Evolutionary conservation across 1,284 basidiomycete genomes (phyloP).

Genomic region (Trametes pubescens): DNA sequence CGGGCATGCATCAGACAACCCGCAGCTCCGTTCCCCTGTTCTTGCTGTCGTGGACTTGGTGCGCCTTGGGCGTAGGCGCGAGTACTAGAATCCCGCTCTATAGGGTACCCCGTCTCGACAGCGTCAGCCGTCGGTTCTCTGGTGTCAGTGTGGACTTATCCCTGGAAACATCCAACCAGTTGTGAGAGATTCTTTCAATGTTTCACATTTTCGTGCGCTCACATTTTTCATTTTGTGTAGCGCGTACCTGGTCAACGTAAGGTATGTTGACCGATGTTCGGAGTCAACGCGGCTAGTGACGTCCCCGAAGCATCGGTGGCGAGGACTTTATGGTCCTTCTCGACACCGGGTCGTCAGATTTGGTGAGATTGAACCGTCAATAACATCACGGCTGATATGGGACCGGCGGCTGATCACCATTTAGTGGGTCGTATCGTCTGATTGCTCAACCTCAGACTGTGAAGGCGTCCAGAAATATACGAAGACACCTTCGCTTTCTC

Average conservation of each 20-base stretch:
- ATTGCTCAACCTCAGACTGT: conserved; percentile 45
- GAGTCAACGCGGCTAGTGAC: conserved; percentile 20
- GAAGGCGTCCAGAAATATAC: conserved; percentile 43
- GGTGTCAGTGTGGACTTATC: conserved; percentile 40
- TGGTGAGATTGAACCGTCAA: conserved; percentile 42
- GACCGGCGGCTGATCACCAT: conserved; percentile 25
- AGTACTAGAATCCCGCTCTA: conserved; percentile 42
- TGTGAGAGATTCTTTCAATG: conserved; percentile 39
- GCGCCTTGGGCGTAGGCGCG: conserved; percentile 5
- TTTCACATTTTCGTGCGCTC: conserved; percentile 7
- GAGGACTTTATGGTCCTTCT: conserved; percentile 62
- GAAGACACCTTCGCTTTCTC: conserved; percentile 42
- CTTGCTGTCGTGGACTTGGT: conserved; percentile 13
- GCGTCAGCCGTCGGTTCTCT: conserved; percentile 36
- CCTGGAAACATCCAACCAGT: conserved; percentile 46
- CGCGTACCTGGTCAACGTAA: conserved; percentile 50
- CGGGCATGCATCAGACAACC: conserved; percentile 5
- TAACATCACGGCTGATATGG: conserved; percentile 17
- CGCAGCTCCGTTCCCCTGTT: conserved; percentile 5
- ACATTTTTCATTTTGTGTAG: conserved; percentile 35
- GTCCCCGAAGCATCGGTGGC: conserved; percentile 47
- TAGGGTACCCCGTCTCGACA: conserved; percentile 36
- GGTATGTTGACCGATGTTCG: conserved; percentile 39
- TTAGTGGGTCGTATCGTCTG: conserved; percentile 49
- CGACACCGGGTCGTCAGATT: conserved; percentile 65